Evolutionary conservation across 805 yeast species (phyloP).

Genomic region (Zygotorulaspora danielsina): DNA sequence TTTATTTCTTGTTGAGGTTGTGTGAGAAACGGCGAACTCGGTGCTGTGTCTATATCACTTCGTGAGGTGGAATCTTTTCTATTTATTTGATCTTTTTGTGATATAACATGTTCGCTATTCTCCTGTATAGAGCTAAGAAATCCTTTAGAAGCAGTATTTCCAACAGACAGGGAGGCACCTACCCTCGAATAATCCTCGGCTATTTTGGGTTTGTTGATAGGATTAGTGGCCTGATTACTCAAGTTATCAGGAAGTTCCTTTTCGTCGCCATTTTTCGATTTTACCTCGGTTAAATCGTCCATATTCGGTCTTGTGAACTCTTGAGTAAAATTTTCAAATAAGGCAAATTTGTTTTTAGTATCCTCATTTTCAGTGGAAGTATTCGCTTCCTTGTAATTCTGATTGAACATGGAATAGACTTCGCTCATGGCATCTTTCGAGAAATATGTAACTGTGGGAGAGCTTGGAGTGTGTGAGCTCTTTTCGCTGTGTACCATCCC

Average conservation of each 20-base stretch:
- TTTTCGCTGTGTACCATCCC: constrained; percentile 1
- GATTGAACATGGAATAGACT: constrained; percentile 70
- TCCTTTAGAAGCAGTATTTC: constrained; percentile 14
- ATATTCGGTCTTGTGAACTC: constrained; percentile 33
- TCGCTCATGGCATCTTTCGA: constrained; percentile 74
- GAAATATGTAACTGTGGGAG: constrained; percentile 76
- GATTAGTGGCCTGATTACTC: neutral
- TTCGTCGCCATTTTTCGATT: constrained; percentile 8
- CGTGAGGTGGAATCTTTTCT: constrained; percentile 7
- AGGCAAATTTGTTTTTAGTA: constrained; percentile 25
- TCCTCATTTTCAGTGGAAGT: constrained; percentile 23
- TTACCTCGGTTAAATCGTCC: constrained; percentile 39
- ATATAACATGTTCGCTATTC: constrained; percentile 19
- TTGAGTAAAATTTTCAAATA: constrained; percentile 37
- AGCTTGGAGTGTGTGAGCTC: constrained; percentile 38
- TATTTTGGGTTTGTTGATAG: neutral
- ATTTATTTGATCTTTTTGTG: constrained; percentile 22
- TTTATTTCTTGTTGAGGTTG: constrained; percentile 21
- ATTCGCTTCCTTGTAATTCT: constrained; percentile 26
- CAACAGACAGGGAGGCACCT: neutral
- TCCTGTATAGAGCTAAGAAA: constrained; percentile 33
- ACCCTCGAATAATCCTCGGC: neutral
- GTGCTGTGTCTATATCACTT: constrained; percentile 10
- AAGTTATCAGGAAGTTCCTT: constrained; percentile 2
- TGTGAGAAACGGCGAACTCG: constrained; percentile 33